Conservation (phyloP, 108 stramenopile genomes). For the Cyclotella atomus region DNA sequence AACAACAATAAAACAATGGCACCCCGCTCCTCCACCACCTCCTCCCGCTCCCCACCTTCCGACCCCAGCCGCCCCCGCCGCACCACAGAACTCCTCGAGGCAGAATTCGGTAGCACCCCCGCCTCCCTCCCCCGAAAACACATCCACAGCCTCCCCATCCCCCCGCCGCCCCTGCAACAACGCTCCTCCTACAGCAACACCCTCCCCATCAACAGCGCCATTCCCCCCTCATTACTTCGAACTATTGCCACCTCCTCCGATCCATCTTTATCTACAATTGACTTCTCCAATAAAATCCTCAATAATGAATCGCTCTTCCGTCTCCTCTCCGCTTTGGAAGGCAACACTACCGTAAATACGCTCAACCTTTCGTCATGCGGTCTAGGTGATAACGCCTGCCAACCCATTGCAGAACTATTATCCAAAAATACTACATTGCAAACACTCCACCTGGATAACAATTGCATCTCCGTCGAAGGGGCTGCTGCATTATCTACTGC, state of each 20-base stretch:
- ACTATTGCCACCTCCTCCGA: neutral
- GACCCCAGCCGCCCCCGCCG: neutral
- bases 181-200: neutral
- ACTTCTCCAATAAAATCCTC: neutral
- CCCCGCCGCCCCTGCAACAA: neutral
- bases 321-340: neutral
- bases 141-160: neutral
- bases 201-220: neutral
- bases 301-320: neutral
- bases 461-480: constrained; percentile 25
- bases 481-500: constrained; percentile 21
- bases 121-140: neutral
- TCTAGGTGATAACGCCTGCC: neutral
- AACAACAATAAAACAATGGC: neutral
- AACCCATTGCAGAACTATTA: constrained; percentile 8
- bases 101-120: constrained; percentile 12
- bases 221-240: neutral
- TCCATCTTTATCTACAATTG: neutral
- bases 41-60: constrained; percentile 1
- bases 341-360: neutral
- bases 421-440: constrained; percentile 8
- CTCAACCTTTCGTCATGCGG: neutral
- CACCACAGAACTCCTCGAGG: neutral
- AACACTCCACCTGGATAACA: constrained; percentile 25
- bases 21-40: constrained; percentile 3